A percentile compares a stretch with the other conserved stretches of the same genome.
These are phyloP conservation scores for Neofusicoccum ribis DNA, from an alignment of 2,329 filamentous ascomycete genomes.

Conservation along the genomic window DNA sequence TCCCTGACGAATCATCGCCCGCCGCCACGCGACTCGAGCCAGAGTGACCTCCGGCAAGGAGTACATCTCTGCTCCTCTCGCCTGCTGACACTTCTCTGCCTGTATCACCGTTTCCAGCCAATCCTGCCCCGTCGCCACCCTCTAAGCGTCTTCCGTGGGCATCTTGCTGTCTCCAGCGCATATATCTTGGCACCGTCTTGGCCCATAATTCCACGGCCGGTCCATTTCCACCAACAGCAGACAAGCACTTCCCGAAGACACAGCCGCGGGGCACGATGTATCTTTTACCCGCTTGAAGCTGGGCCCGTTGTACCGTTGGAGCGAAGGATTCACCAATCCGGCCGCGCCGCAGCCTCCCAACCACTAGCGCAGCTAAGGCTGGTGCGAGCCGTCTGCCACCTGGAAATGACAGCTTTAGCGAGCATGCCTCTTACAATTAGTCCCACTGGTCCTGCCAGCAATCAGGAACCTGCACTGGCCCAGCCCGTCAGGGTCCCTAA, in stretches of 20 bases:
- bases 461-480: not conserved
- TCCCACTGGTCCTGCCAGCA: not conserved
- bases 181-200: conserved; percentile 11
- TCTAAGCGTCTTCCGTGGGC: not conserved
- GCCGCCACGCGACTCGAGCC: not conserved
- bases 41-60: conserved; percentile 12
- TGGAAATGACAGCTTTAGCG: not conserved
- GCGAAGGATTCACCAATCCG: conserved; percentile 4
- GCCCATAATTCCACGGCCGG: not conserved
- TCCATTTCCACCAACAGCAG: not conserved
- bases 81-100: not conserved
- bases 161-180: not conserved
- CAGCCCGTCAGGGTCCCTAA: not conserved
- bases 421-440: not conserved
- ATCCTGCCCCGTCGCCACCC: conserved; percentile 1
- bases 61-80: not conserved
- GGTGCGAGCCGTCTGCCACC: not conserved
- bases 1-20: conserved; percentile 16
- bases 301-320: not conserved
- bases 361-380: conserved; percentile 10
- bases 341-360: not conserved
- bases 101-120: conserved; percentile 13
- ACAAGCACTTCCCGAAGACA: not conserved
- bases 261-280: not conserved
- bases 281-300: not conserved